phyloP scores from a whole-genome alignment of 805 yeast species.

The Candida quercuum region DNA sequence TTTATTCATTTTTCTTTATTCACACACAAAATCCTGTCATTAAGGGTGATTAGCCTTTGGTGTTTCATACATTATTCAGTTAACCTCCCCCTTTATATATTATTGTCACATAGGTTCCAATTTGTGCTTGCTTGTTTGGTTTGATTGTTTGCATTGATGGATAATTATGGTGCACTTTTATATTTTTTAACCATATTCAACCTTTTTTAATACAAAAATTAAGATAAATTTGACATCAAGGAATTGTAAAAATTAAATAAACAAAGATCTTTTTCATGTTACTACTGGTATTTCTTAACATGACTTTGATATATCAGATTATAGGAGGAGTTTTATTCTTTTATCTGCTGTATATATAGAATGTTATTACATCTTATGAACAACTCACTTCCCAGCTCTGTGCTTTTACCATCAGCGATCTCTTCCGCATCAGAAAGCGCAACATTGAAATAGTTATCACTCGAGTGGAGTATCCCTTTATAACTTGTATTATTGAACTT shows the following conservation, averaged over 20 bases:
- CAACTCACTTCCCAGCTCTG: slow-evolving; percentile 64
- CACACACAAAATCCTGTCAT: neutral
- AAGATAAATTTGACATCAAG: no score
- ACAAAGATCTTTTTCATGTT: no score
- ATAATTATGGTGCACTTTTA: no score
- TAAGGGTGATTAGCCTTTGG: neutral
- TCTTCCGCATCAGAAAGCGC: slow-evolving; percentile 63
- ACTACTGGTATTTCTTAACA: no score
- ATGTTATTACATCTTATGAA: slow-evolving; percentile 91
- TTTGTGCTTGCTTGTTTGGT: no score
- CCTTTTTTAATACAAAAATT: neutral
- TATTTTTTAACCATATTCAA: neutral
- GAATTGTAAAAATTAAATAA: no score
- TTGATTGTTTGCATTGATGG: neutral
- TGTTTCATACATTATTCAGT: no score
- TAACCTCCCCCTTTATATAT: no score
- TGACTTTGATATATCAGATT: no score
- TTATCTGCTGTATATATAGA: slow-evolving; percentile 34
- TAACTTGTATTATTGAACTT: slow-evolving; percentile 92
- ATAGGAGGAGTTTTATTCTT: no score
- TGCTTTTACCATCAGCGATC: slow-evolving; percentile 39
- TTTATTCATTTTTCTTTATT: neutral
- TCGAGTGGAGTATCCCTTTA: slow-evolving; percentile 67
- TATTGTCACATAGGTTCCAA: no score
- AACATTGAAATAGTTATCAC: slow-evolving; percentile 90